A percentile compares a stretch with the other conserved stretches of the same genome.
Conservation (phyloP, 108 stramenopile species). For the Chaetoceros muelleri region DNA sequence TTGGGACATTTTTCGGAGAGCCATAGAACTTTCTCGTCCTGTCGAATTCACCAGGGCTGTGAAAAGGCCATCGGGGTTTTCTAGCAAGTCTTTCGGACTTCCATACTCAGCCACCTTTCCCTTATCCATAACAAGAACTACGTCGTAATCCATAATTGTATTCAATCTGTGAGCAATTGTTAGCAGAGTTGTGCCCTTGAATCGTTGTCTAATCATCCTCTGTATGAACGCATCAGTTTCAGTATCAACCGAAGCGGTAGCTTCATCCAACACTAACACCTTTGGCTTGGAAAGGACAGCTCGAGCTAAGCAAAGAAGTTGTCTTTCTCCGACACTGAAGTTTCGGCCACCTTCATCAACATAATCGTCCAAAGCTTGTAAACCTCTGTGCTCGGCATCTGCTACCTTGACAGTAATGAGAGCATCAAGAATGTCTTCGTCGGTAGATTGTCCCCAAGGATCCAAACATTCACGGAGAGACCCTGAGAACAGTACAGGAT, state of each 20-base stretch:
- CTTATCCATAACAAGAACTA: constrained; percentile 77
- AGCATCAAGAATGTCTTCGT: constrained; percentile 70
- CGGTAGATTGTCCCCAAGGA: constrained; percentile 59
- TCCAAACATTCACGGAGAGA: constrained; percentile 89
- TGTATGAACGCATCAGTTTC: constrained; percentile 85
- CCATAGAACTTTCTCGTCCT: constrained; percentile 56
- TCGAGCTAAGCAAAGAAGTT: constrained; percentile 83
- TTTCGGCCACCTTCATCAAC: constrained; percentile 86
- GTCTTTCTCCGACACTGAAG: constrained; percentile 84
- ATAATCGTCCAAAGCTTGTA: constrained; percentile 25
- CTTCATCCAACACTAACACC: constrained; percentile 73
- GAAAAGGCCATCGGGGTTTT: constrained; percentile 52
- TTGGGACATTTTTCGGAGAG: constrained; percentile 43
- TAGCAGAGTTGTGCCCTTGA: constrained; percentile 74
- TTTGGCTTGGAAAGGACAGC: constrained; percentile 69
- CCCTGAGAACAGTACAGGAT: constrained; percentile 88
- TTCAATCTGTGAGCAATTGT: constrained; percentile 89
- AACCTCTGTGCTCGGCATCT: constrained; percentile 10
- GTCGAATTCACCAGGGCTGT: constrained; percentile 65
- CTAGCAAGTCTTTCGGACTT: constrained; percentile 68
- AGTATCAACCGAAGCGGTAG: constrained; percentile 32
- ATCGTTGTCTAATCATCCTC: constrained; percentile 73
- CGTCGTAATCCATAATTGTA: constrained; percentile 95
- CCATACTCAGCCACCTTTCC: constrained; percentile 82
- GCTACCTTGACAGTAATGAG: constrained; percentile 37